Percentiles rank a stretch among this genome's conserved stretches.
phyloP scores from a whole-genome alignment of 495 filamentous ascomycete genomes.

The Penicillium manginii region DNA sequence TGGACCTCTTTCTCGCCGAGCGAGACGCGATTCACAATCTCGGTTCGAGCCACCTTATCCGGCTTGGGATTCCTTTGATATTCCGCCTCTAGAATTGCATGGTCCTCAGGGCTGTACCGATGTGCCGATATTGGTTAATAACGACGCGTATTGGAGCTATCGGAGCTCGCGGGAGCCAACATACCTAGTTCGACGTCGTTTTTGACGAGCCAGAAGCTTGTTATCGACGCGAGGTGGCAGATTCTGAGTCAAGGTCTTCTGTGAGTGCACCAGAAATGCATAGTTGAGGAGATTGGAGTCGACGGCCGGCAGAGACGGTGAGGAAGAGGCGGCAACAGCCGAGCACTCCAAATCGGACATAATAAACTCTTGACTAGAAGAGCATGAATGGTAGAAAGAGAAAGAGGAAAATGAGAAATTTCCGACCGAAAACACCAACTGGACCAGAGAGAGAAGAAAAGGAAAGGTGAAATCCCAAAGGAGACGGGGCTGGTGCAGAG shows the following conservation, averaged over 20 bases:
- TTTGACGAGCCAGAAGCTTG: constrained; percentile 68
- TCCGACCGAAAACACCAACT: background rate
- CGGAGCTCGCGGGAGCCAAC: constrained; percentile 4
- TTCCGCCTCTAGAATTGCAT: constrained; percentile 85
- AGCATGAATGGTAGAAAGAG: constrained; percentile 22
- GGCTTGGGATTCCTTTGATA: constrained; percentile 87
- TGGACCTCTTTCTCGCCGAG: constrained; percentile 98
- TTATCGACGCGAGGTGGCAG: constrained; percentile 69
- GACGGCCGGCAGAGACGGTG: constrained; percentile 39
- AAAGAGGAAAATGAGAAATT: constrained; percentile 13
- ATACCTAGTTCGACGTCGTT: constrained; percentile 69
- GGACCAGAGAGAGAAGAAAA: background rate
- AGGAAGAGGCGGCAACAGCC: constrained; percentile 37
- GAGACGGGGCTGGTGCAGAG: constrained; percentile 26
- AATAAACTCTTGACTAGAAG: constrained; percentile 21
- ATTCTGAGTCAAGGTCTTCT: constrained; percentile 64
- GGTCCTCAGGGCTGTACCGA: constrained; percentile 76
- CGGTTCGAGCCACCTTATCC: constrained; percentile 83
- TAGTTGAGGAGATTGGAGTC: constrained; percentile 51
- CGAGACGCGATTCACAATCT: constrained; percentile 81
- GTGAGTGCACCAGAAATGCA: constrained; percentile 72
- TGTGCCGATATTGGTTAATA: constrained; percentile 3
- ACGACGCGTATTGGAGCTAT: constrained; percentile 14
- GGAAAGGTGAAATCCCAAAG: constrained; percentile 13
- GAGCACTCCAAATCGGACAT: constrained; percentile 46